A percentile compares a stretch with the other conserved stretches of the same genome.
Conservation (phyloP, 176 grass and related monocot species). For the Calamus simplicifolius region DNA sequence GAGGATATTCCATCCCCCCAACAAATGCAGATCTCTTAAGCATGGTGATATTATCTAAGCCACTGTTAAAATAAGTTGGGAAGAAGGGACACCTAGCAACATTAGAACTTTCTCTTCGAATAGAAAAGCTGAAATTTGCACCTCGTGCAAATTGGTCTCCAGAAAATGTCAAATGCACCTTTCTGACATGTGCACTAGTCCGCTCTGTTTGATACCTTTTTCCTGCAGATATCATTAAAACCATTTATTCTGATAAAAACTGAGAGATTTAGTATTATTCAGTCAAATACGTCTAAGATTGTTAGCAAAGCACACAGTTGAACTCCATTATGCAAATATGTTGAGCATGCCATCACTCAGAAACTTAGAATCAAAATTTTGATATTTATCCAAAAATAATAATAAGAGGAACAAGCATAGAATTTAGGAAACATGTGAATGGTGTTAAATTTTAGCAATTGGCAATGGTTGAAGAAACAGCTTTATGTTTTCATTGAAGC, state of each 20-base stretch:
- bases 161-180: conserved; percentile 4
- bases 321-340: too few relatives aligned
- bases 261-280: too few relatives aligned
- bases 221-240: conserved; percentile 17
- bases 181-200: conserved; percentile 21
- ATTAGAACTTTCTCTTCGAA: conserved; percentile 20
- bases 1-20: conserved; percentile 10
- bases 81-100: conserved; percentile 28
- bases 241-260: too few relatives aligned
- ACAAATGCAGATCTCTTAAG: conserved; percentile 4
- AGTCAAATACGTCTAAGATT: too few relatives aligned
- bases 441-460: too few relatives aligned
- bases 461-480: too few relatives aligned
- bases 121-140: conserved; percentile 6
- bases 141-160: conserved; percentile 20
- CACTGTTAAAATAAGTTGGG: conserved; percentile 10
- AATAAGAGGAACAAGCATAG: background rate
- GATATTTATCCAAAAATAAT: too few relatives aligned
- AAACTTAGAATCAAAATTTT: too few relatives aligned
- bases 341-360: too few relatives aligned
- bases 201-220: conserved; percentile 38
- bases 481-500: too few relatives aligned
- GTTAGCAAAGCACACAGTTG: too few relatives aligned
- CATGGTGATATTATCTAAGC: conserved; percentile 13
- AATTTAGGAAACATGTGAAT: background rate